Evolutionary conservation across 179 eudicot species (phyloP), one percentile per base, ranked within the genome.

Genomic region (Sideroxylon spinosum): DNA sequence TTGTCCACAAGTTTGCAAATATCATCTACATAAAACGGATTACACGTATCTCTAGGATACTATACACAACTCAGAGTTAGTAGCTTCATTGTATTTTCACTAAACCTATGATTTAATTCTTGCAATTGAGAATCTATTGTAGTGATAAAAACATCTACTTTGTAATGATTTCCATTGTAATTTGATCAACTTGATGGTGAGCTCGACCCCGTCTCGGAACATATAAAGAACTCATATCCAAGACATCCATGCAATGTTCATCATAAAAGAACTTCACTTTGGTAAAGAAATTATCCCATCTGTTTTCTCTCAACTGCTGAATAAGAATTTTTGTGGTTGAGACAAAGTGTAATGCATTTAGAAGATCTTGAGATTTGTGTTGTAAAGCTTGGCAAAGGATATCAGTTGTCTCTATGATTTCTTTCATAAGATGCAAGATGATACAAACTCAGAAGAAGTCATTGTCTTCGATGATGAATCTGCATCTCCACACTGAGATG

Each of bases 231-330:
- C 23, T 55, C 22, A 57, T 53, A 14, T 73, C 7, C 0, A 25
- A 9, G 1, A 73, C 19, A 26, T 73, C 52, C 0, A 73, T 66
- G 3, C 9, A 9, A 25, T 49, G 14, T 26, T 11, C 2, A 11
- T 57, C 76, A 57, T 65, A 72, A 72, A 72, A 56, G 9, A 9
- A 73, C 55, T 3, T 56, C 63, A 73, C 44, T 73, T 55, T 25
- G 7, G 16, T 17, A 73, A 55, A 10, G 5, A 73, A 28, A 61
- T n/a, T 20, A 61, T 20, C 65, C 25, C 20, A 17, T 61, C 65
- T 26, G 6, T 61, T 20, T 19, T 6, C 26, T 61, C 65, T 61
- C 11, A 63, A 7, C 25, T 63, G 9, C 16, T 23, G 16, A 2
- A 63, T 23, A 63, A 23, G 37, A 1, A 3, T 13, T 63, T 63